Base-by-base conservation (phyloP, 306 rosid genomes). In the Inga oerstediana region DNA sequence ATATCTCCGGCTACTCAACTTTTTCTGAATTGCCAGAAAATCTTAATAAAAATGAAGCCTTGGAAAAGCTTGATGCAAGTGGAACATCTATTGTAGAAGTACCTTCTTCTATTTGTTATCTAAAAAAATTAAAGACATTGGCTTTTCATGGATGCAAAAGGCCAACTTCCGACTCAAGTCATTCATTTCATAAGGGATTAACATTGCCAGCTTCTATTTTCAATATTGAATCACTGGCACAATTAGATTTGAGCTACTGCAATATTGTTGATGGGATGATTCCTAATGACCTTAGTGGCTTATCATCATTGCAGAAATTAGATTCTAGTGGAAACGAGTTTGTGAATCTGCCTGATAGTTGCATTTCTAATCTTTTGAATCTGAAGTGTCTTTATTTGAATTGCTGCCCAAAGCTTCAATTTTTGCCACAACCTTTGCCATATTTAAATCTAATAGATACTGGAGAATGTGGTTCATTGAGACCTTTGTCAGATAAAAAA, bases 361-460 rank as follows among this genome's bases (percentile, higher is more conserved):
- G 20, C 68, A 75, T 75, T 12, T 75, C 49, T 54, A 75, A 75
- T 75, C 79, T 75, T 75, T 35, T 75, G 32, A 41, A 75, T 3
- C 49, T 75, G 3, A 0, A 1, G 22, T 2, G 1, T 34, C 49
- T 75, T 54, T 0, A 20, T 41, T 56, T 54, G 49, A 20, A n/a
- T 9, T 2, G 0, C 3, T 75, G 67, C 49, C 11, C 2, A 20
- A 20, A 4, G 32, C 67, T 75, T 54, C 35, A n/a, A 10, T 35
- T 46, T 2, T 22, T 75, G 49, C 79, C 37, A 0, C 10, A 35
- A 3, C 13, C 45, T 54, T 44, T 51, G 1, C 35, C 67, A 54
- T 3, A 3, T 32, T 32, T 32, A 32, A 32, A 32, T 32, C 2
- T 32, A 32, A 32, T 32, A 1, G 34, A 32, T 32, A 1, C 34